These are phyloP conservation scores for Aspergillus sp. DNA, from an alignment of 2,329 filamentous ascomycete species.

Conservation along the genomic window DNA sequence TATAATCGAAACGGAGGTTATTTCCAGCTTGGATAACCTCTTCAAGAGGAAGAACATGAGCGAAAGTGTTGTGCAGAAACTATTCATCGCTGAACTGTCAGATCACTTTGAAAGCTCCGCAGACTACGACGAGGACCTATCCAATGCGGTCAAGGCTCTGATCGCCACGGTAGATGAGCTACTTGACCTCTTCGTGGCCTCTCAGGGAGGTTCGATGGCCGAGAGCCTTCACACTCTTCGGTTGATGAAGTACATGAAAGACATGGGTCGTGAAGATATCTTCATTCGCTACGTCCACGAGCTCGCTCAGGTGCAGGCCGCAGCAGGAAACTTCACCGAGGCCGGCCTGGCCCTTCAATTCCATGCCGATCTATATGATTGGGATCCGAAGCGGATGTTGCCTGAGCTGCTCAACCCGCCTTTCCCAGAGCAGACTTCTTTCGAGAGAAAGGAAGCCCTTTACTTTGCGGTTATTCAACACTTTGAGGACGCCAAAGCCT, in stretches of 20 bases:
- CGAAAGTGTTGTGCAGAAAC: constrained; percentile 86
- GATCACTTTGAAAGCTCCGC: constrained; percentile 75
- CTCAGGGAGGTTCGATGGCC: constrained; percentile 72
- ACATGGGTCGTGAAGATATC: constrained; percentile 96
- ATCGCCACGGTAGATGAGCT: constrained; percentile 87
- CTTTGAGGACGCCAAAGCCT: constrained; percentile 92
- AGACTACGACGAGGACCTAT: constrained; percentile 70
- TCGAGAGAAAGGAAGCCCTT: constrained; percentile 87
- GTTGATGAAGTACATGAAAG: constrained; percentile 92
- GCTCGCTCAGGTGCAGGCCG: constrained; percentile 74
- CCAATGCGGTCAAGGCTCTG: constrained; percentile 73
- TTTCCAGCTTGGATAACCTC: constrained; percentile 84
- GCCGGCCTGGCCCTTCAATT: constrained; percentile 85
- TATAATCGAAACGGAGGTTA: constrained; percentile 92
- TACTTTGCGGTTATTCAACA: constrained; percentile 95
- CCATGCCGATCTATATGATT: constrained; percentile 89
- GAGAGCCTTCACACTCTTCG: constrained; percentile 88
- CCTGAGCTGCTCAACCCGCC: constrained; percentile 69
- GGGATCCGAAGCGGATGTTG: constrained; percentile 72
- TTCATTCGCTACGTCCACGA: constrained; percentile 96
- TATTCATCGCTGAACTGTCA: constrained; percentile 84
- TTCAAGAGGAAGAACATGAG: constrained; percentile 88
- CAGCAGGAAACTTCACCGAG: constrained; percentile 77
- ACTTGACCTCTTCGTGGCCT: constrained; percentile 84
- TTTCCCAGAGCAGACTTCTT: constrained; percentile 81